Percentiles rank a stretch among this genome's conserved stretches.
Conservation (phyloP, 768 basidiomycete genomes). For the Leccinellum rugosiceps region DNA sequence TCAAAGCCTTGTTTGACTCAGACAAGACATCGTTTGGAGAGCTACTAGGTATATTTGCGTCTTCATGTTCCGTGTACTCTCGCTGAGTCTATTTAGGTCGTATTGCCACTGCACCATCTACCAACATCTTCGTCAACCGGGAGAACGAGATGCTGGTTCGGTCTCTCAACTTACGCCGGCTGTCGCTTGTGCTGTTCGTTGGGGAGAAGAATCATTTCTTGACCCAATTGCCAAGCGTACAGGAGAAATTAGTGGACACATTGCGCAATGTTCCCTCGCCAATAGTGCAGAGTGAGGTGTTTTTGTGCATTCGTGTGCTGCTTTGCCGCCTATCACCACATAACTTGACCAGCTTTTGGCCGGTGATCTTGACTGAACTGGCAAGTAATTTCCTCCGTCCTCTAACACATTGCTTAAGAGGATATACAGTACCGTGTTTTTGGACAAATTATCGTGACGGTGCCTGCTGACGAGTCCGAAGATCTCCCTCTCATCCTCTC, state of each 20-base stretch:
- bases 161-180: slow-evolving; percentile 80
- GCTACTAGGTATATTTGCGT: slow-evolving; percentile 59
- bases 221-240: slow-evolving; percentile 86
- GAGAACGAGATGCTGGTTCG: slow-evolving; percentile 91
- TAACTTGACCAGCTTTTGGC: slow-evolving; percentile 95
- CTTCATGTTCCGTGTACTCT: slow-evolving; percentile 25
- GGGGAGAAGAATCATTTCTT: slow-evolving; percentile 92
- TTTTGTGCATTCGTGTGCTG: slow-evolving; percentile 87
- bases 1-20: slow-evolving; percentile 76
- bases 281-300: slow-evolving; percentile 90
- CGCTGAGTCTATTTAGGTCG: slow-evolving; percentile 45
- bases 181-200: slow-evolving; percentile 83
- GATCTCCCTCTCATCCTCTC: slow-evolving; percentile 79
- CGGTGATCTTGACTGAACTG: slow-evolving; percentile 89
- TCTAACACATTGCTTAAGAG: not conserved
- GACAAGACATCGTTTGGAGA: slow-evolving; percentile 88
- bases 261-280: slow-evolving; percentile 76
- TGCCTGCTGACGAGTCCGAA: slow-evolving; percentile 83
- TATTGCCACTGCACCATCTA: slow-evolving; percentile 81
- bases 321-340: slow-evolving; percentile 88
- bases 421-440: slow-evolving; percentile 79
- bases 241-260: slow-evolving; percentile 95
- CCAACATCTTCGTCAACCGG: slow-evolving; percentile 94
- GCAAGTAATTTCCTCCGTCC: slow-evolving; percentile 38
- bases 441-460: slow-evolving; percentile 67